Conservation (phyloP, 345 rosid species). For the Hibiscus tridactylites region DNA sequence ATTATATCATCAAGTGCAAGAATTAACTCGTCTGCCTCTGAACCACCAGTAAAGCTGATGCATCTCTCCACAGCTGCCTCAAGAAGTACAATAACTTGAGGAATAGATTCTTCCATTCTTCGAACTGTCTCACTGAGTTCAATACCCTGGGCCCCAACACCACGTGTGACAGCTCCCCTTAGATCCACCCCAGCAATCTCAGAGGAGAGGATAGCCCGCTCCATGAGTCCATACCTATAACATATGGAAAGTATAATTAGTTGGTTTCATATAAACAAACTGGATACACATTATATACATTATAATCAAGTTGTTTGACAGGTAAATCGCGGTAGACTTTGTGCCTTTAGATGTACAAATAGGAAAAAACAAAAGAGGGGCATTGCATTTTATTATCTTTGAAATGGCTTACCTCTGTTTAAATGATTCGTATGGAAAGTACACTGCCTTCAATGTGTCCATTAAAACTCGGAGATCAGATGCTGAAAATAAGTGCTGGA, state of each 20-base stretch:
- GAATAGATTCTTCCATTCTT: constrained; percentile 97
- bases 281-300: neutral
- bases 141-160: constrained; percentile 96
- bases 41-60: constrained; percentile 85
- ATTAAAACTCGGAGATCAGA: constrained; percentile 65
- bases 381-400: neutral
- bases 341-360: neutral
- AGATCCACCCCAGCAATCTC: constrained; percentile 91
- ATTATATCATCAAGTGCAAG: constrained; percentile 86
- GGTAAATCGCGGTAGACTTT: neutral
- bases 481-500: constrained; percentile 86
- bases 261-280: neutral
- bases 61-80: constrained; percentile 98
- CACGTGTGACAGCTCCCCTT: constrained; percentile 96
- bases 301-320: neutral
- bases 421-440: constrained; percentile 78
- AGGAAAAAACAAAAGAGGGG: neutral
- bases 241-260: neutral
- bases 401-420: constrained; percentile 70
- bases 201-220: constrained; percentile 78
- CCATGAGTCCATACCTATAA: constrained; percentile 87
- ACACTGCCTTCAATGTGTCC: constrained; percentile 83
- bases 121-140: constrained; percentile 97
- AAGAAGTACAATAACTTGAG: constrained; percentile 84
- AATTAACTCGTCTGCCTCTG: constrained; percentile 92